Evolutionary conservation across 2,329 filamentous ascomycete genomes (phyloP), one percentile per base, ranked within the genome.

Genomic region (Seiridium cupressi): DNA sequence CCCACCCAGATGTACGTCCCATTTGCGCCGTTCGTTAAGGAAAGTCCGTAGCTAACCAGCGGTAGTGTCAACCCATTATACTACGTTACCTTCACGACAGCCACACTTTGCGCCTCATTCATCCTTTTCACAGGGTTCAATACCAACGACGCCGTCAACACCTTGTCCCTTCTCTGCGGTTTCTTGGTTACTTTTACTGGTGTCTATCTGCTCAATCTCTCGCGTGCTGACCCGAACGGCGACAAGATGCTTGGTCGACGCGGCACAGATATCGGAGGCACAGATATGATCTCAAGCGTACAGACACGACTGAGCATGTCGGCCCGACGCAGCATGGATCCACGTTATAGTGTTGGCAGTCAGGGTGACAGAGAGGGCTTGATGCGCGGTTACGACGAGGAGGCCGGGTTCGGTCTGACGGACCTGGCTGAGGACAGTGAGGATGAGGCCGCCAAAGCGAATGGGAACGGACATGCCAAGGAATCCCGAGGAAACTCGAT

Each of bases 41-140:
- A 32, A 5, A 5, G 26, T 49, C 18, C 10, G 10, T 36, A 53
- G 32, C 70, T 77, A 64, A 78, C 66, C 46, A 58, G 6, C 26
- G 48, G 11, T 68, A 96, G 93, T 72, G 93, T 97, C 59, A 97
- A 97, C 72, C 93, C 93, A 5, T 84, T 97, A 34, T 98, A 98
- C 81, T 98, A 98, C 75, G 94, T 98, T 57, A 97, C 93, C 2
- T 98, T 98, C 74, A 97, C 94, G 3, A 98, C 94, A 1, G 93
- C 91, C 62, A 98, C 94, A 6, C 87, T 98, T 47, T 90, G 91
- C 74, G 94, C 94, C 60, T 97, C 94, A 2, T 98, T 97, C 74
- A 96, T 97, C 70, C 89, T 98, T 56, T 98, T 97, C 80, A 88
- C 88, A 68, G 94, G 94, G 61, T 98, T 98, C 83, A 97, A 98